A percentile compares a stretch with the other conserved stretches of the same genome.
Evolutionary conservation across 192 early-diverging fungal species (phyloP).

Genomic region (Allomyces macrogynus): DNA sequence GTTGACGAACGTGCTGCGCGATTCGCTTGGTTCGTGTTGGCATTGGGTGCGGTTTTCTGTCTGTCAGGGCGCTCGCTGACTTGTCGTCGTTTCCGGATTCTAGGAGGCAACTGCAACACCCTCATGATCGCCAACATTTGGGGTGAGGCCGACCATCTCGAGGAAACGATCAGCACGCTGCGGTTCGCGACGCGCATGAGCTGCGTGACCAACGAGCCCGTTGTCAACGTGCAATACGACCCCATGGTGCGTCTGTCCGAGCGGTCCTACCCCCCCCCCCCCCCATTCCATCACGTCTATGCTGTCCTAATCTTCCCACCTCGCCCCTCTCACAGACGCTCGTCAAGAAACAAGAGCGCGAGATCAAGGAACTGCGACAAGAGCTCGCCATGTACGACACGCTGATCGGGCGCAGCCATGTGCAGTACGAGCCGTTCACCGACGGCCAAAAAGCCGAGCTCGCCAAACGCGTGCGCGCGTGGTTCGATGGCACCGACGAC

Average conservation of each 20-base stretch:
- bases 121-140: slow-evolving; percentile 40
- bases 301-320: no score
- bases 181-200: slow-evolving; percentile 47
- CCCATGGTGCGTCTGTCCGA: slow-evolving; percentile 18
- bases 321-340: background rate
- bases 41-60: no score
- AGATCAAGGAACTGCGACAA: slow-evolving; percentile 38
- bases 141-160: slow-evolving; percentile 23
- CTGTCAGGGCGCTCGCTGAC: no score
- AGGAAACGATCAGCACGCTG: slow-evolving; percentile 44
- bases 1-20: slow-evolving; percentile 35
- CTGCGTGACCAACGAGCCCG: slow-evolving; percentile 32
- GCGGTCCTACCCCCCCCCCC: no score
- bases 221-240: slow-evolving; percentile 37
- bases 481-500: slow-evolving; percentile 26
- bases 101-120: slow-evolving; percentile 14
- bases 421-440: slow-evolving; percentile 33
- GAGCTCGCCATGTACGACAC: slow-evolving; percentile 43
- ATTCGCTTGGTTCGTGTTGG: slow-evolving; percentile 41
- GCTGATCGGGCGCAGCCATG: slow-evolving; percentile 26
- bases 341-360: slow-evolving; percentile 40
- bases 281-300: no score
- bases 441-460: slow-evolving; percentile 27
- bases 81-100: background rate
- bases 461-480: slow-evolving; percentile 20